These are phyloP conservation scores for Zoysia japonica DNA, from an alignment of 176 grass and related monocot genomes.

Conservation along the genomic window DNA sequence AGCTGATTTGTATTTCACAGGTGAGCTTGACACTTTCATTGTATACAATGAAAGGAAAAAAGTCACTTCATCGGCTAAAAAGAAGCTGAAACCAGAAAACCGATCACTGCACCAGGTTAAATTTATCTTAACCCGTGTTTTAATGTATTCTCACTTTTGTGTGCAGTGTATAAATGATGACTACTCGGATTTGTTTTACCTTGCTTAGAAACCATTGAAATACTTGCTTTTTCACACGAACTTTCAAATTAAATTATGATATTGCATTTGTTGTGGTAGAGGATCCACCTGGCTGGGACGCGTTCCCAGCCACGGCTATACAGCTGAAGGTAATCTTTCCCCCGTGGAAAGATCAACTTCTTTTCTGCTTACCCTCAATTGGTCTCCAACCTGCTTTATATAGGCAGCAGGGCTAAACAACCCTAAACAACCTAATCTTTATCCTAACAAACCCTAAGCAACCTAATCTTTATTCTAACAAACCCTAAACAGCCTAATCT, in stretches of 20 bases:
- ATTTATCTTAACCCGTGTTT: not conserved
- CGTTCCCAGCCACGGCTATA: too few species aligned
- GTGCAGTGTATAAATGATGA: constrained; percentile 3
- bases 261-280: not conserved
- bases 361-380: too few species aligned
- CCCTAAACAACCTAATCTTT: too few species aligned
- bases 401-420: too few species aligned
- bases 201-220: constrained; percentile 22
- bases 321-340: too few species aligned
- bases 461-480: too few species aligned
- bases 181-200: not conserved
- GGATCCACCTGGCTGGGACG: too few species aligned
- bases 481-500: too few species aligned
- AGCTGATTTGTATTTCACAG: constrained; percentile 47
- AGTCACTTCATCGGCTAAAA: constrained; percentile 99
- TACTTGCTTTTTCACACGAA: constrained; percentile 29
- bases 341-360: too few species aligned
- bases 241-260: not conserved
- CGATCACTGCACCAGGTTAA: constrained; percentile 85
- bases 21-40: constrained; percentile 81
- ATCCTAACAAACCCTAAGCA: too few species aligned
- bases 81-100: constrained; percentile 79
- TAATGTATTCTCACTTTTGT: constrained; percentile 20
- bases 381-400: too few species aligned
- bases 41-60: constrained; percentile 96